phyloP scores from a whole-genome alignment of 1,284 basidiomycete species.

The Leccinum pachyderme region DNA sequence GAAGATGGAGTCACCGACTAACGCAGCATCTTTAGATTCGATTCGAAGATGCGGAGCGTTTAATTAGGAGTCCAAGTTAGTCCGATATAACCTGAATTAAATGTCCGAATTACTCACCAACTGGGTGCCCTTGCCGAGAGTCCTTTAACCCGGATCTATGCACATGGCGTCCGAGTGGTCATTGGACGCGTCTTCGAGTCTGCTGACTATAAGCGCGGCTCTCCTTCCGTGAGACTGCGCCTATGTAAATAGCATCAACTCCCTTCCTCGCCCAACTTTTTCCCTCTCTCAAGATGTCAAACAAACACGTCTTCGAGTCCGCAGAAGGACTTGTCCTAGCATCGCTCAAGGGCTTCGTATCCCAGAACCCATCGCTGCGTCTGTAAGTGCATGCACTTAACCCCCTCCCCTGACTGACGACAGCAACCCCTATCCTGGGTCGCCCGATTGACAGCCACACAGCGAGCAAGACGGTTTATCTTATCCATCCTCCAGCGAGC shows the following conservation, averaged over 20 bases:
- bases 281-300: conserved; percentile 16
- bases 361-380: conserved; percentile 49
- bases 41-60: background rate
- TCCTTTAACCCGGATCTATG: too few species aligned
- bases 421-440: background rate
- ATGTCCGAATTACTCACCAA: too few species aligned
- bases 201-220: too few species aligned
- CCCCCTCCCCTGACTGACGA: background rate
- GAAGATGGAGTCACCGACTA: conserved; percentile 16
- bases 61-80: too few species aligned
- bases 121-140: too few species aligned
- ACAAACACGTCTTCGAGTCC: conserved; percentile 47
- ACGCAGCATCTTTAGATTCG: background rate
- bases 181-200: too few species aligned
- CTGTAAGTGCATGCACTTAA: conserved; percentile 38
- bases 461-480: conserved; percentile 40
- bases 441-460: conserved; percentile 30
- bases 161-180: too few species aligned
- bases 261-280: too few species aligned
- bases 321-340: conserved; percentile 53
- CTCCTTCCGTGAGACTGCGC: too few species aligned
- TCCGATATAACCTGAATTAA: too few species aligned
- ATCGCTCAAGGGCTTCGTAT: conserved; percentile 50
- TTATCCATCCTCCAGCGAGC: conserved; percentile 28
- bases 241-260: too few species aligned